These are phyloP conservation scores for Stachybotrys chartarum DNA, from an alignment of 2,329 filamentous ascomycete species.

Conservation along the genomic window DNA sequence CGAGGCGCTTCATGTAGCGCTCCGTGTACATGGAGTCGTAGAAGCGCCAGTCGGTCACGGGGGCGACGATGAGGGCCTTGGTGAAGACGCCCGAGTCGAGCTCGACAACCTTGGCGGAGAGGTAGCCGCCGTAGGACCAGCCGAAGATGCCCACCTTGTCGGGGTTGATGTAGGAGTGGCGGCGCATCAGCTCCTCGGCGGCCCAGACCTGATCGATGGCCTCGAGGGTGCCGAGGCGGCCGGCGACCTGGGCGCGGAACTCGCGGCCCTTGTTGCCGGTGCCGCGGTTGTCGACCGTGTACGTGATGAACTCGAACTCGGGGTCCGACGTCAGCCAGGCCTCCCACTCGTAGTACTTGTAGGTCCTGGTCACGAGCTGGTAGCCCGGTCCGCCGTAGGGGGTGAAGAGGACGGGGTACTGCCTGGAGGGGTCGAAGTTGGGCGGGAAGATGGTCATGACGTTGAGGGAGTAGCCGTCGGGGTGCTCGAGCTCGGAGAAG, in stretches of 20 bases:
- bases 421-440: conserved; percentile 54
- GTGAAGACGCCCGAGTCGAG: conserved; percentile 53
- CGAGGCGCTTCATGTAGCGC: conserved; percentile 61
- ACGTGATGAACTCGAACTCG: conserved; percentile 60
- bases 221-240: conserved; percentile 56
- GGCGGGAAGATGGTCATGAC: conserved; percentile 59
- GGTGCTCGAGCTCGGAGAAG: conserved; percentile 55
- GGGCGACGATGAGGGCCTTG: conserved; percentile 56
- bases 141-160: conserved; percentile 60
- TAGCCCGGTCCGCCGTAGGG: conserved; percentile 62
- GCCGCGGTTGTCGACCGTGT: conserved; percentile 62
- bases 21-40: conserved; percentile 69
- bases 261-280: conserved; percentile 57
- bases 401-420: conserved; percentile 60
- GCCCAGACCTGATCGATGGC: conserved; percentile 62
- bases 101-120: conserved; percentile 60
- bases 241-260: conserved; percentile 51
- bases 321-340: conserved; percentile 60
- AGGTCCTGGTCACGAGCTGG: conserved; percentile 52
- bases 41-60: conserved; percentile 62
- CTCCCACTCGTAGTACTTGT: conserved; percentile 48
- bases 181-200: conserved; percentile 44
- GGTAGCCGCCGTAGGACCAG: conserved; percentile 62
- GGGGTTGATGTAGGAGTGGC: conserved; percentile 47
- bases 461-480: conserved; percentile 54